phyloP scores from a whole-genome alignment of 2,329 filamentous ascomycete genomes.

The Cryphonectria parasitica region DNA sequence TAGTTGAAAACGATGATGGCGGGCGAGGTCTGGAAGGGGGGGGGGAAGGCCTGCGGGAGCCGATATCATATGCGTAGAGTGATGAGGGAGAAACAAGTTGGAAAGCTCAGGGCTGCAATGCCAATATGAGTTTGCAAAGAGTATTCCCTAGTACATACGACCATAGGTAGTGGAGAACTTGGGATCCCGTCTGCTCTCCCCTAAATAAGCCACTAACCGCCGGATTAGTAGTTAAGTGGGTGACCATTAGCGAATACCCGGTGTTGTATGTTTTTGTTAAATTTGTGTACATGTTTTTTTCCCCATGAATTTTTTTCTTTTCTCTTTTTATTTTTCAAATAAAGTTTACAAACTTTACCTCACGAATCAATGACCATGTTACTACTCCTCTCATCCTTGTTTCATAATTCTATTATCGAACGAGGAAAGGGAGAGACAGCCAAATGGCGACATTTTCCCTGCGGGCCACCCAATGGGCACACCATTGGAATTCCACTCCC shows the following conservation, averaged over 20 bases:
- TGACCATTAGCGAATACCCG: slow-evolving; percentile 10
- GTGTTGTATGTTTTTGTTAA: slow-evolving; percentile 6
- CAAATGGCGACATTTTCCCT: no score
- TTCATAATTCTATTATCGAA: not conserved
- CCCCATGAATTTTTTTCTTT: not conserved
- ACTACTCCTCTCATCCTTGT: no score
- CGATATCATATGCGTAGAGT: no score
- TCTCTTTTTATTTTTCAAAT: not conserved
- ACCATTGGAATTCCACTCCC: no score
- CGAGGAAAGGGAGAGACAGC: no score
- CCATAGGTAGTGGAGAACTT: slow-evolving; percentile 6
- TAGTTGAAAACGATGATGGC: no score
- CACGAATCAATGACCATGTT: no score
- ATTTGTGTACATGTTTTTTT: not conserved
- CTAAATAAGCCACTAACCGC: slow-evolving; percentile 9
- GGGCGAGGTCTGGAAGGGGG: no score
- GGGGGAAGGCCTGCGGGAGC: no score
- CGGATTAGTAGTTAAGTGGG: slow-evolving; percentile 8
- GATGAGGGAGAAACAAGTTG: no score
- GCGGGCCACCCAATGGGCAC: no score
- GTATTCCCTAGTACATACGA: not conserved
- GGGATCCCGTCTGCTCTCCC: slow-evolving; percentile 8
- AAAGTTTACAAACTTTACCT: not conserved
- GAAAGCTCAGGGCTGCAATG: no score
- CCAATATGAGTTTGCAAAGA: not conserved